A percentile compares a stretch with the other conserved stretches of the same genome.
phyloP scores from a whole-genome alignment of 352 stramenopile genomes.

The Aphanomyces astaci region DNA sequence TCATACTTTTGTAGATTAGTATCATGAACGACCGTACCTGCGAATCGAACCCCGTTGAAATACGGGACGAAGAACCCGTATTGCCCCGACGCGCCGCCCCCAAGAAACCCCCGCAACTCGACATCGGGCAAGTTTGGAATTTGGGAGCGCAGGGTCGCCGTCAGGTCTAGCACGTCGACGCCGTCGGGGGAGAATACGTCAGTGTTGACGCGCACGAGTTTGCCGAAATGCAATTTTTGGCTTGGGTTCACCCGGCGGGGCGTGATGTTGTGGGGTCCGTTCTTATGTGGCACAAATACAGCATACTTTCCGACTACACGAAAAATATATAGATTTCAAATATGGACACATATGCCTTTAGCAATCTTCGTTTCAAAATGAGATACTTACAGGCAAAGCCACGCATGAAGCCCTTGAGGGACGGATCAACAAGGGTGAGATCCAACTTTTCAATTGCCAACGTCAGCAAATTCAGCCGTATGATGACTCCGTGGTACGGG shows the following conservation, averaged over 20 bases:
- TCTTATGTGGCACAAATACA: slow-evolving; percentile 51
- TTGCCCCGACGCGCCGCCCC: slow-evolving; percentile 59
- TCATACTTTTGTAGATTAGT: background rate
- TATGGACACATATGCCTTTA: background rate
- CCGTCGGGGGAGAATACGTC: slow-evolving; percentile 44
- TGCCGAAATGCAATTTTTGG: slow-evolving; percentile 39
- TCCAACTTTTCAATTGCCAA: slow-evolving; percentile 51
- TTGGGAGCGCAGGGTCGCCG: slow-evolving; percentile 45
- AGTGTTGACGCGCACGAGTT: slow-evolving; percentile 64
- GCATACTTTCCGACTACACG: slow-evolving; percentile 37
- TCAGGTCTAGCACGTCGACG: slow-evolving; percentile 50
- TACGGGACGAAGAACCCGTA: slow-evolving; percentile 76
- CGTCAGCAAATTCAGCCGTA: slow-evolving; percentile 52
- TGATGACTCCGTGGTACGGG: slow-evolving; percentile 54
- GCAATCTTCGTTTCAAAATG: background rate
- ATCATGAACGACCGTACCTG: slow-evolving; percentile 26
- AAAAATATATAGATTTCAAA: background rate
- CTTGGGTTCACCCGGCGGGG: slow-evolving; percentile 12
- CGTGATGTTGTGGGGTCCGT: background rate
- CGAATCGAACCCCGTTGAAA: slow-evolving; percentile 58
- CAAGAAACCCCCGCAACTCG: slow-evolving; percentile 56
- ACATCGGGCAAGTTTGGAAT: slow-evolving; percentile 53
- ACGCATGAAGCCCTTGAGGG: slow-evolving; percentile 53
- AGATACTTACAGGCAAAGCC: slow-evolving; percentile 57
- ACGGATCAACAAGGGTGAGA: slow-evolving; percentile 37